phyloP scores from a whole-genome alignment of 192 early-diverging fungal genomes.

The Coemansia aciculifera region DNA sequence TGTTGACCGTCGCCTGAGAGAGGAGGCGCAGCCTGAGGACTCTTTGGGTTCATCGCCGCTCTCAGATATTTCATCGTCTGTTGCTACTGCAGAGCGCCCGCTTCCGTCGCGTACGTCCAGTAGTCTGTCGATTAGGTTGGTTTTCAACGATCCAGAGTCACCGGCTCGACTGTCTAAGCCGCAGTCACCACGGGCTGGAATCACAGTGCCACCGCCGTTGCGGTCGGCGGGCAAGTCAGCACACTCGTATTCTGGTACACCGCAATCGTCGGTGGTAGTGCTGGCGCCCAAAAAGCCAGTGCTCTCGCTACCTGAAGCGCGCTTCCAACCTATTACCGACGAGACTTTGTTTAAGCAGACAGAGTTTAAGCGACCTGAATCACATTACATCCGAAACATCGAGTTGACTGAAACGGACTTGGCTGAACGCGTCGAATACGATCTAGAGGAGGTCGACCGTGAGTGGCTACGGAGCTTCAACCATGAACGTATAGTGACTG shows the following conservation, averaged over 20 bases:
- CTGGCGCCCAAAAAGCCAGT: slow-evolving; percentile 52
- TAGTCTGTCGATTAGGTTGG: slow-evolving; percentile 33
- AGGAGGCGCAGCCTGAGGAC: neutral
- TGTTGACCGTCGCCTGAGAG: neutral
- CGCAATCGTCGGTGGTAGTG: slow-evolving; percentile 47
- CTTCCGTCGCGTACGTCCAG: slow-evolving; percentile 29
- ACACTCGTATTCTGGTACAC: slow-evolving; percentile 35
- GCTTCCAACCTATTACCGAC: slow-evolving; percentile 22
- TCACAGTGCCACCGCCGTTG: slow-evolving; percentile 11
- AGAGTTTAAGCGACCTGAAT: slow-evolving; percentile 61
- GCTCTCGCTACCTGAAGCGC: slow-evolving; percentile 32
- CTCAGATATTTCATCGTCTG: slow-evolving; percentile 4
- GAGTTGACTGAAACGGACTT: slow-evolving; percentile 56
- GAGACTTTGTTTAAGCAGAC: neutral
- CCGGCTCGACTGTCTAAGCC: neutral
- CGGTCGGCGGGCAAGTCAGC: slow-evolving; percentile 32
- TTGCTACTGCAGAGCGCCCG: slow-evolving; percentile 48
- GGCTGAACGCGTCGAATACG: slow-evolving; percentile 82
- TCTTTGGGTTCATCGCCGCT: neutral
- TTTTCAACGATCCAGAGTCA: slow-evolving; percentile 35
- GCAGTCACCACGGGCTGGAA: neutral
- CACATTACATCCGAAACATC: slow-evolving; percentile 72
- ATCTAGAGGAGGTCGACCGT: slow-evolving; percentile 96
- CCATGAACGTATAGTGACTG: slow-evolving; percentile 48
- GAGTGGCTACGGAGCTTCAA: slow-evolving; percentile 75